Conservation (phyloP, 1,284 basidiomycete genomes). For the Phellopilus nigrolimitatus region DNA sequence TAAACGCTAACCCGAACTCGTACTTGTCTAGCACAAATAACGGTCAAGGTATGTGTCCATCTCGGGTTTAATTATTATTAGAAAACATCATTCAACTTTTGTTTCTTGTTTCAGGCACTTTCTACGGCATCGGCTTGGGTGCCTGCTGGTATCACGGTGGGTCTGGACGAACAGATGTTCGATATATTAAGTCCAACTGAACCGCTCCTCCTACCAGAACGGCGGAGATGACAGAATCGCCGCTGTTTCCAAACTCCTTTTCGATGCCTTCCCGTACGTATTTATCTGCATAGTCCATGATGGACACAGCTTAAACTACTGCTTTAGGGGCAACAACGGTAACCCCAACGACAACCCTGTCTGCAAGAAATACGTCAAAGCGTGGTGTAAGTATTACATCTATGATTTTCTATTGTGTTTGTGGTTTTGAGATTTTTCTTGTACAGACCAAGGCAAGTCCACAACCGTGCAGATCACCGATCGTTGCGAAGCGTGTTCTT, state of each 20-base stretch:
- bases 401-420: not conserved
- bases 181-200: slow-evolving; percentile 31
- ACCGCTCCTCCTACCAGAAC: no score
- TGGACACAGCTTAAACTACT: not conserved
- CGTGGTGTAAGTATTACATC: slow-evolving; percentile 28
- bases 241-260: slow-evolving; percentile 35
- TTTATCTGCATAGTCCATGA: slow-evolving; percentile 7
- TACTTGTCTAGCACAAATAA: slow-evolving; percentile 15
- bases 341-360: slow-evolving; percentile 45
- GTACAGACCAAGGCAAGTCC: slow-evolving; percentile 31
- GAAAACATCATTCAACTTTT: not conserved
- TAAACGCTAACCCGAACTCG: not conserved
- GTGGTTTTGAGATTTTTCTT: slow-evolving; percentile 5
- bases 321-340: slow-evolving; percentile 28
- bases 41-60: slow-evolving; percentile 16
- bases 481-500: slow-evolving; percentile 37
- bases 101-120: slow-evolving; percentile 17
- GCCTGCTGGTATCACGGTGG: slow-evolving; percentile 30
- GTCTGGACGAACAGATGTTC: no score
- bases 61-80: no score
- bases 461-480: slow-evolving; percentile 38
- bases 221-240: slow-evolving; percentile 30
- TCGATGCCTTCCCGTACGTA: slow-evolving; percentile 36
- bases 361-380: slow-evolving; percentile 36
- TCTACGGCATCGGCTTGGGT: slow-evolving; percentile 27